Percentiles rank a stretch among this genome's conserved stretches.
Evolutionary conservation across 2,329 filamentous ascomycete species (phyloP).

Genomic region (Ascochyta clinopodiicola): DNA sequence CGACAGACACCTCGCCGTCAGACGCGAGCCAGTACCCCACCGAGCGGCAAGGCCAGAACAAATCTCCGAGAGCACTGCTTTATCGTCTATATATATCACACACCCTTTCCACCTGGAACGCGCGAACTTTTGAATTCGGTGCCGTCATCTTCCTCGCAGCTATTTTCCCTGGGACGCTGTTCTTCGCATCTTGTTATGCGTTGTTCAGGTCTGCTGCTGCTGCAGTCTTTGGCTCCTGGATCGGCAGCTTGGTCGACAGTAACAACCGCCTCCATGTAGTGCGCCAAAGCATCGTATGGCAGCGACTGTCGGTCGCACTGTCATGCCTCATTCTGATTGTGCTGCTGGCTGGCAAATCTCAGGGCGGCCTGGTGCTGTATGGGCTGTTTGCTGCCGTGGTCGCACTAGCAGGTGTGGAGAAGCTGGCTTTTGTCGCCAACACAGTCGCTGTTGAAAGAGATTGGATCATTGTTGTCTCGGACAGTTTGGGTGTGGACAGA

Average conservation of each 20-base stretch:
- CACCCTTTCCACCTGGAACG: slow-evolving; percentile 58
- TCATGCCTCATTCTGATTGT: slow-evolving; percentile 40
- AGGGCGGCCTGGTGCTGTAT: slow-evolving; percentile 33
- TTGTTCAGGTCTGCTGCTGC: slow-evolving; percentile 65
- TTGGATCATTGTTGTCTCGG: slow-evolving; percentile 66
- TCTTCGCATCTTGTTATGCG: slow-evolving; percentile 74
- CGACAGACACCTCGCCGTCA: slow-evolving; percentile 5
- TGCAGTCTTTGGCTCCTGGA: slow-evolving; percentile 62
- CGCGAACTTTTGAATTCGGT: slow-evolving; percentile 57
- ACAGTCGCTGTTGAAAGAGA: slow-evolving; percentile 73
- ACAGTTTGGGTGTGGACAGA: slow-evolving; percentile 36
- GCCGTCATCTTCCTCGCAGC: slow-evolving; percentile 57
- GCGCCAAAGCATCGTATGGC: slow-evolving; percentile 50
- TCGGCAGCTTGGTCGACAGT: slow-evolving; percentile 67
- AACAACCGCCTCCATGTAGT: slow-evolving; percentile 51
- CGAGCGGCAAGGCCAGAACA: slow-evolving; percentile 1
- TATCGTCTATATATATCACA: slow-evolving; percentile 55
- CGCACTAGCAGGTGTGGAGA: slow-evolving; percentile 71
- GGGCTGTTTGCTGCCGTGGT: slow-evolving; percentile 46
- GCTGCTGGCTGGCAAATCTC: slow-evolving; percentile 20
- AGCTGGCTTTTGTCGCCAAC: slow-evolving; percentile 69
- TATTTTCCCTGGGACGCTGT: slow-evolving; percentile 61
- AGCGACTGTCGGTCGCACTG: slow-evolving; percentile 40
- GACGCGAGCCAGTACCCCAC: slow-evolving; percentile 9
- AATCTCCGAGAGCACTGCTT: slow-evolving; percentile 26